Conservation (phyloP, 208 protist species). For the Sergeia podlipaevii region DNA sequence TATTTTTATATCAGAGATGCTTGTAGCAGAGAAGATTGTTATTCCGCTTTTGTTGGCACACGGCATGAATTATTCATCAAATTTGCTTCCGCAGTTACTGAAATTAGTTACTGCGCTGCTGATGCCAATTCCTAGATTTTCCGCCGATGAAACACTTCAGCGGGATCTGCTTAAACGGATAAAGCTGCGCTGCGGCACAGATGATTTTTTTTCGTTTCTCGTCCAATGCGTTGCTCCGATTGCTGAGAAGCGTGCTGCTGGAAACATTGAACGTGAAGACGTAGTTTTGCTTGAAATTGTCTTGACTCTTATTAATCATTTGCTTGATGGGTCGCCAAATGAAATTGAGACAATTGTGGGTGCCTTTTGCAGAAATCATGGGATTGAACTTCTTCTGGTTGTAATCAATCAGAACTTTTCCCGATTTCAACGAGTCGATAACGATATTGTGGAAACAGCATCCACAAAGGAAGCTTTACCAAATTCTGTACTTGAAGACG, state of each 20-base stretch:
- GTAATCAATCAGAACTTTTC: slow-evolving; percentile 85
- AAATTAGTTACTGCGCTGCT: slow-evolving; percentile 72
- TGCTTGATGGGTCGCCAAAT: slow-evolving; percentile 40
- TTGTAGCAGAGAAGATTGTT: slow-evolving; percentile 75
- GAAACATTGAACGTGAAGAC: slow-evolving; percentile 46
- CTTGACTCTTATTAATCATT: slow-evolving; percentile 50
- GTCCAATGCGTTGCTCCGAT: slow-evolving; percentile 79
- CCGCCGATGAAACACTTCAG: slow-evolving; percentile 48
- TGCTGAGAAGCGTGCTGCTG: slow-evolving; percentile 51
- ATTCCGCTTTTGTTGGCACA: slow-evolving; percentile 76
- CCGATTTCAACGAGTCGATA: slow-evolving; percentile 8
- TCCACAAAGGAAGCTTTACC: too few relatives aligned
- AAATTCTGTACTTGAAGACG: too few relatives aligned
- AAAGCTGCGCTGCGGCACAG: slow-evolving; percentile 59
- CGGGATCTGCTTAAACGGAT: slow-evolving; percentile 59
- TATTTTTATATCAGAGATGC: slow-evolving; percentile 74
- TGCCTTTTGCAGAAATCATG: slow-evolving; percentile 78
- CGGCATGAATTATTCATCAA: slow-evolving; percentile 63
- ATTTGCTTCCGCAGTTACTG: slow-evolving; percentile 73
- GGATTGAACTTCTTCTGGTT: slow-evolving; percentile 80
- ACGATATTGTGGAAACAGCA: slow-evolving; percentile 3
- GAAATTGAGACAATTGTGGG: slow-evolving; percentile 52
- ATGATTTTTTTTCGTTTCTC: slow-evolving; percentile 81
- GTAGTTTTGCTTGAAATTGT: slow-evolving; percentile 78
- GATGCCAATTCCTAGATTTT: slow-evolving; percentile 59